Evolutionary conservation across 495 filamentous ascomycete species (phyloP).

Genomic region (Geopyxis carbonaria): DNA sequence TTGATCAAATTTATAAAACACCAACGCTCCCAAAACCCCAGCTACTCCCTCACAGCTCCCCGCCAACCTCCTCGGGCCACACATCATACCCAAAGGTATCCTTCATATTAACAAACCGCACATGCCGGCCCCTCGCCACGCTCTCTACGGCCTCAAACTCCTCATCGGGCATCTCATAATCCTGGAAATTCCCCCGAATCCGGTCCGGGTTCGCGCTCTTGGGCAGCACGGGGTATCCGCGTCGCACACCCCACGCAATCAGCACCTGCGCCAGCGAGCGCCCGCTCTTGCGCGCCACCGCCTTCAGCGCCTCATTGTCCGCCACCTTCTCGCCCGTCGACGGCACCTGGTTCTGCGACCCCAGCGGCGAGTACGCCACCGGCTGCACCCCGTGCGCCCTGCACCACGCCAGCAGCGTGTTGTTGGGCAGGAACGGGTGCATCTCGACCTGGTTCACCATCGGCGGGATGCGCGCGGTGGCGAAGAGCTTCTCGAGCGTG

Average conservation of each 20-base stretch:
- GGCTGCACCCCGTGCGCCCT: slow-evolving; percentile 31
- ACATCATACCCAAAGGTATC: slow-evolving; percentile 39
- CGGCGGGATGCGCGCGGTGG: slow-evolving; percentile 27
- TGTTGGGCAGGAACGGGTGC: slow-evolving; percentile 44
- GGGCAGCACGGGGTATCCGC: slow-evolving; percentile 30
- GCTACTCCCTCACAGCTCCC: too few species aligned
- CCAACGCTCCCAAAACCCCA: too few species aligned
- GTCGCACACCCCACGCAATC: slow-evolving; percentile 28
- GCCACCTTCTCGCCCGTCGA: slow-evolving; percentile 49
- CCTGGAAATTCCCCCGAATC: slow-evolving; percentile 26
- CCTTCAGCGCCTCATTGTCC: slow-evolving; percentile 36
- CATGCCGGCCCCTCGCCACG: slow-evolving; percentile 43
- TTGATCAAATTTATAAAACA: too few species aligned
- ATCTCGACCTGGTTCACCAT: slow-evolving; percentile 43
- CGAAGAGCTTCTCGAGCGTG: slow-evolving; percentile 28
- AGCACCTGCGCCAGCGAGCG: slow-evolving; percentile 27
- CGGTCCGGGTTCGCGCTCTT: slow-evolving; percentile 28
- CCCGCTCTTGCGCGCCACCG: slow-evolving; percentile 25
- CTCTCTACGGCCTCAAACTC: slow-evolving; percentile 43
- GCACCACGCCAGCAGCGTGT: slow-evolving; percentile 30
- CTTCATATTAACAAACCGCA: slow-evolving; percentile 68
- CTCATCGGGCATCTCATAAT: slow-evolving; percentile 32
- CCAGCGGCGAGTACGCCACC: slow-evolving; percentile 40
- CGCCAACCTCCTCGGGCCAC: slow-evolving; percentile 15
- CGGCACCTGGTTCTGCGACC: slow-evolving; percentile 46